A percentile compares a stretch with the other conserved stretches of the same genome.
phyloP scores from a whole-genome alignment of 1,284 basidiomycete genomes.

The Boletellus sp. region DNA sequence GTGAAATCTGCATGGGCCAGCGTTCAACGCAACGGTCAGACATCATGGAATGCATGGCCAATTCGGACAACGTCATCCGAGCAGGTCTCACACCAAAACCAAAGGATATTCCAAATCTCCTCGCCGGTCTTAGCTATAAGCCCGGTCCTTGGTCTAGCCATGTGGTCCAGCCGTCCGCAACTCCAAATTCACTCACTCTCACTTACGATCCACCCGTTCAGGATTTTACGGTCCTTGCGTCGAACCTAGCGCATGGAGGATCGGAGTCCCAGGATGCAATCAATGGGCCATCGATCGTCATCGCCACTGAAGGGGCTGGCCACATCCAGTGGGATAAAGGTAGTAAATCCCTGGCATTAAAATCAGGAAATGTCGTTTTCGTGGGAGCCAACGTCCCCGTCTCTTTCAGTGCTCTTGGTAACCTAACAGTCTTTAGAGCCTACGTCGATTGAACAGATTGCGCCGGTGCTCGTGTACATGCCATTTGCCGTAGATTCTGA shows the following conservation, averaged over 20 bases:
- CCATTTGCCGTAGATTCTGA: too few species aligned
- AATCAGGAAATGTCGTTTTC: slow-evolving; percentile 79
- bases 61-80: slow-evolving; percentile 97
- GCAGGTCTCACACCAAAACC: slow-evolving; percentile 97
- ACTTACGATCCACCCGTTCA: slow-evolving; percentile 91
- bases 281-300: slow-evolving; percentile 81
- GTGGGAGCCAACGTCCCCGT: slow-evolving; percentile 71
- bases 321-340: slow-evolving; percentile 43
- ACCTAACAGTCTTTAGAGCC: slow-evolving; percentile 65
- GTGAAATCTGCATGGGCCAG: not conserved
- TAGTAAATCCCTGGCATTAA: slow-evolving; percentile 44
- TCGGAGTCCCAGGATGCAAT: slow-evolving; percentile 58
- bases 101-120: slow-evolving; percentile 88
- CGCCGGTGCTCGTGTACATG: not conserved
- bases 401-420: slow-evolving; percentile 22
- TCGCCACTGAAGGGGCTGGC: slow-evolving; percentile 75
- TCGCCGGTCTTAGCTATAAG: slow-evolving; percentile 85
- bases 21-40: slow-evolving; percentile 48
- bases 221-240: slow-evolving; percentile 86
- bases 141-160: slow-evolving; percentile 69
- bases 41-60: slow-evolving; percentile 97
- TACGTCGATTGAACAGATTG: slow-evolving; percentile 38
- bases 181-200: slow-evolving; percentile 37
- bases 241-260: slow-evolving; percentile 46
- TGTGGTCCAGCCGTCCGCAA: slow-evolving; percentile 58